Conservation (phyloP, 306 rosid genomes). For the Chamaecrista fasciculata region DNA sequence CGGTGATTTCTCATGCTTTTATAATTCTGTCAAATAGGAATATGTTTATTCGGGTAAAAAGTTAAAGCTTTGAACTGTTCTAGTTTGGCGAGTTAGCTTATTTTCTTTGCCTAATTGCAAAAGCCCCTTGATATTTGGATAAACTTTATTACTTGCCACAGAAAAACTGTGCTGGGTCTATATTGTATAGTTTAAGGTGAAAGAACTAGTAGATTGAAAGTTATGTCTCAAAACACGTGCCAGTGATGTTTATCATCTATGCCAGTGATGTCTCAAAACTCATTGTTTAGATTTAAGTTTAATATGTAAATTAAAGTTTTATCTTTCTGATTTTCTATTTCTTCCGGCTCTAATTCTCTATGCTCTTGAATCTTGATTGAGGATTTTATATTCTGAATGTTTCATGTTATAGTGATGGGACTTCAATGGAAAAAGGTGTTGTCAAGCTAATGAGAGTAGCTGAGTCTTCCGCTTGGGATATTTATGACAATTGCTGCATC, state of each 20-base stretch:
- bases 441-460: conserved; percentile 81
- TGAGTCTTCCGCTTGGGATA: conserved; percentile 77
- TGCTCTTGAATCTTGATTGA: neutral
- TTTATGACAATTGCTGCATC: conserved; percentile 63
- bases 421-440: conserved; percentile 60
- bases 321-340: neutral
- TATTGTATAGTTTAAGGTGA: too few species aligned
- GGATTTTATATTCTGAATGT: conserved; percentile 7
- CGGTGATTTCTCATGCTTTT: conserved; percentile 42
- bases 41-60: neutral
- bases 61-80: neutral
- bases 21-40: conserved; percentile 7
- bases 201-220: neutral
- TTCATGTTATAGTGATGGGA: conserved; percentile 53
- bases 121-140: too few species aligned
- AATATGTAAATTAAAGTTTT: neutral
- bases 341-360: too few species aligned
- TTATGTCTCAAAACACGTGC: neutral
- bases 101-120: neutral
- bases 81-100: neutral
- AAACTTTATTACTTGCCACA: too few species aligned
- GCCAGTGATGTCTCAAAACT: too few species aligned
- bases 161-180: too few species aligned
- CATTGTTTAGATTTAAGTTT: neutral
- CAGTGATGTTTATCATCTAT: too few species aligned